Base-by-base conservation (phyloP, 2,329 filamentous ascomycete species). In the Rachicladosporium sp. region DNA sequence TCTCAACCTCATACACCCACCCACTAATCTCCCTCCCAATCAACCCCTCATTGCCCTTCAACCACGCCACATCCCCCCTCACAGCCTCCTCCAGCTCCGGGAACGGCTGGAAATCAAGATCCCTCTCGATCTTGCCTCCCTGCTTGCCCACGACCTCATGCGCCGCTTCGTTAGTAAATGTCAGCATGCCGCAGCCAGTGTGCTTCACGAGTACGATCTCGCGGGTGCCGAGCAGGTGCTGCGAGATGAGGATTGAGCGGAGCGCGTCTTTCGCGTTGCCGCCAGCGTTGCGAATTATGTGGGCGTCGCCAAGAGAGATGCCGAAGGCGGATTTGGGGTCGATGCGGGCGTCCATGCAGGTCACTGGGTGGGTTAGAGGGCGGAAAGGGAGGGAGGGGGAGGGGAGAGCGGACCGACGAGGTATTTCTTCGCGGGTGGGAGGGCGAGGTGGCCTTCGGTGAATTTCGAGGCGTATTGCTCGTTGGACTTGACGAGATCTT, bases 271-370 rank as follows among this genome's bases (percentile, higher is more conserved):
- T 63, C 1, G 74, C 78, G 10, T 49, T 55, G 36, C 48, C 54
- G 8, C 64, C 64, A 4, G 64, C 66, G 48, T 87, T 88, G 43
- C 82, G 76, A 43, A 87, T 80, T 31, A 87, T 74, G 59, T 91
- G 83, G 0, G 83, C 84, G 47, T 87, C 81, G 31, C 84, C 83
- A 11, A 84, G 71, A 12, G 70, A 64, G 42, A 88, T 79, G 6
- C 78, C 80, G 39, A 86, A 80, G 1, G 80, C 80, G 9, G 71
- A 65, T 3, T 75, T 70, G 0, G 83, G 76, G 50, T 89, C 70
- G 58, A 69, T 67, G 9, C 83, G 76, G 4, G 84, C 80, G 53
- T 91, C 83, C 82, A 91, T 91, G 61, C 84, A 91, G 0, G 82
- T 83, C 33, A 89, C 70, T 72, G 33, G 38, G 35, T 30, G 30